These are phyloP conservation scores for Pseudogymnoascus sp. DNA, from an alignment of 2,329 filamentous ascomycete species.

Conservation along the genomic window DNA sequence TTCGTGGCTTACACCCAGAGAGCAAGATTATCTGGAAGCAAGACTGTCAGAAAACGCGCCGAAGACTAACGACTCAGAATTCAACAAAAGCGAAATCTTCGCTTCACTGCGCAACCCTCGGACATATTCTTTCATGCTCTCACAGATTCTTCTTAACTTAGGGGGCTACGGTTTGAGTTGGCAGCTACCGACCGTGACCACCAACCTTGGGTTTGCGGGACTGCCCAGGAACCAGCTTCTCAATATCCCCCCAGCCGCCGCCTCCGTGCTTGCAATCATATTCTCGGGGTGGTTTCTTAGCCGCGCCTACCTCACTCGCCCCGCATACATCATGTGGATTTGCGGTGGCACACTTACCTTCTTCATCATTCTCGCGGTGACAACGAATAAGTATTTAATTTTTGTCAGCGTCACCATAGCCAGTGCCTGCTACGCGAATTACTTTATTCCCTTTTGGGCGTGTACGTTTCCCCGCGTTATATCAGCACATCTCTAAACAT, in stretches of 20 bases:
- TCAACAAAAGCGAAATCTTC: constrained; percentile 31
- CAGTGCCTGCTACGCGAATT: no score
- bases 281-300: constrained; percentile 35
- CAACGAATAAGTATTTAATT: constrained; percentile 26
- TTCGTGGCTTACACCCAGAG: constrained; percentile 32
- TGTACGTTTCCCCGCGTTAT: constrained; percentile 23
- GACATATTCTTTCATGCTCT: constrained; percentile 32
- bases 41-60: constrained; percentile 34
- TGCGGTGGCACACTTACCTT: constrained; percentile 35
- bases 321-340: constrained; percentile 35
- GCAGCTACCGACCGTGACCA: constrained; percentile 36
- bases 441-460: constrained; percentile 41
- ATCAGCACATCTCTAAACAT: neutral
- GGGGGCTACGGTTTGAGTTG: constrained; percentile 36
- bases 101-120: constrained; percentile 29
- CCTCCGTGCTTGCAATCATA: constrained; percentile 33
- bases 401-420: no score
- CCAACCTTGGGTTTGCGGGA: constrained; percentile 34
- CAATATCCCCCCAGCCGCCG: constrained; percentile 38
- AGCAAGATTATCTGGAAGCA: constrained; percentile 35
- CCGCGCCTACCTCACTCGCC: constrained; percentile 33
- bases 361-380: constrained; percentile 38
- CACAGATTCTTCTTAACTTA: constrained; percentile 33
- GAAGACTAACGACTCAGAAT: constrained; percentile 30
- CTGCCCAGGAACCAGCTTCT: constrained; percentile 38